Evolutionary conservation across 2,329 filamentous ascomycete genomes (phyloP), one percentile per base, ranked within the genome.

Genomic region (Epichloe scottii): DNA sequence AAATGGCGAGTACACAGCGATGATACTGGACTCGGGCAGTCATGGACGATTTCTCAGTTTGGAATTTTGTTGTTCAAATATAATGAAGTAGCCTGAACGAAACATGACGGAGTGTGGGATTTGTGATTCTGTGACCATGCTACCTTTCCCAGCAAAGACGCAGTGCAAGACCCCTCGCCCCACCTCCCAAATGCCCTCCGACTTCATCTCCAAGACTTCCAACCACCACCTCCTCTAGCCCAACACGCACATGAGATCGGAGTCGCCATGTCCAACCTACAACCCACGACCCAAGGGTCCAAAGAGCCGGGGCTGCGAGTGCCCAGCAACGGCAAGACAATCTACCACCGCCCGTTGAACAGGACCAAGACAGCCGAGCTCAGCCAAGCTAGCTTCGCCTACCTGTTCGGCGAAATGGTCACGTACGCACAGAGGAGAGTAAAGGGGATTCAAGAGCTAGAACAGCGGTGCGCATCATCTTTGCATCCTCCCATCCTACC

Each of bases 321-420:
- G 63, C 91, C 93, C 46, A 87, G 87, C 51, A 95, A 83, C 68
- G 89, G 89, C 72, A 97, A 97, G 73, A 95, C 89, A 57, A 97
- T 98, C 72, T 98, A 97, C 74, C 89, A 96, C 74, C 81, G 93
- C 51, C 89, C 95, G 55, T 76, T 97, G 55, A 96, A 96, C 70
- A 86, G 93, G 57, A 85, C 84, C 60, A 87, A 89, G 66, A 88
- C 87, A 60, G 80, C 87, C 53, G 91, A 97, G 74, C 81, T 94
- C 58, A 95, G 89, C 67, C 86, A 94, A 64, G 82, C 93, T 11
- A 89, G 88, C 69, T 97, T 98, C 70, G 91, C 93, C 41, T 97
- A 95, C 68, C 76, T 98, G 53, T 97, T 98, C 66, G 84, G 85
- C 54, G 91, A 96, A 73, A 95, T 97, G 87, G 90, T 98, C 47